A percentile compares a stretch with the other conserved stretches of the same genome.
Evolutionary conservation across 441 rosid species (phyloP).

Genomic region (Geranium incanum): DNA sequence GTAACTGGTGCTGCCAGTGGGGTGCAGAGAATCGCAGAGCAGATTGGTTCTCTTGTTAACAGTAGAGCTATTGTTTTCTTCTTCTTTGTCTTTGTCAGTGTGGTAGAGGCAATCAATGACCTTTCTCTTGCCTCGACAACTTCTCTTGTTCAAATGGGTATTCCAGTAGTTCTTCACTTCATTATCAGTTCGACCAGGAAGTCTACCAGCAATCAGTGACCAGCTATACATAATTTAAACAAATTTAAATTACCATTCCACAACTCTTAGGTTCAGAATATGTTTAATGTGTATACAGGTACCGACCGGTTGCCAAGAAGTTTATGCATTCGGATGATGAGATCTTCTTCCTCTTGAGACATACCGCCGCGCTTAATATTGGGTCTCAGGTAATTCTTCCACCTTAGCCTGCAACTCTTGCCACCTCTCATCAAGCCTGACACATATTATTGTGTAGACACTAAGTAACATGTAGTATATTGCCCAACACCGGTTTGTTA

Average conservation of each 20-base stretch:
- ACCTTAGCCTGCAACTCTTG: constrained; percentile 61
- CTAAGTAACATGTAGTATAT: not conserved
- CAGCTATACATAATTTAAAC: constrained; percentile 26
- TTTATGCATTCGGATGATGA: constrained; percentile 64
- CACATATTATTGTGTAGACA: not conserved
- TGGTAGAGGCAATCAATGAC: constrained; percentile 12
- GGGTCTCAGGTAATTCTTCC: constrained; percentile 65
- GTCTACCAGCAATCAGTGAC: constrained; percentile 59
- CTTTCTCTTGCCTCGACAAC: constrained; percentile 32
- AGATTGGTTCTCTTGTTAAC: not conserved
- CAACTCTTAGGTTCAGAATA: not conserved
- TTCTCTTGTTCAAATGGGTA: constrained; percentile 56
- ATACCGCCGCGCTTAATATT: constrained; percentile 55
- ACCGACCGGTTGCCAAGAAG: constrained; percentile 55
- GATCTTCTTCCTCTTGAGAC: constrained; percentile 64
- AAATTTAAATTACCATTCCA: not conserved
- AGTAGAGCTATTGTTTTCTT: not conserved
- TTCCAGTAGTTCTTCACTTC: constrained; percentile 71
- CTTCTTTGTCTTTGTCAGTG: not conserved
- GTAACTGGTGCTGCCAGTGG: not conserved
- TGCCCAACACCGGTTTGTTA: not conserved
- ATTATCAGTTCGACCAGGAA: constrained; percentile 65
- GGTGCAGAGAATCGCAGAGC: not conserved
- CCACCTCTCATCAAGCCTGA: constrained; percentile 59
- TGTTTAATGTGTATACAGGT: not conserved